Evolutionary conservation across 768 basidiomycete genomes (phyloP).

Genomic region (Podaxis sp.): DNA sequence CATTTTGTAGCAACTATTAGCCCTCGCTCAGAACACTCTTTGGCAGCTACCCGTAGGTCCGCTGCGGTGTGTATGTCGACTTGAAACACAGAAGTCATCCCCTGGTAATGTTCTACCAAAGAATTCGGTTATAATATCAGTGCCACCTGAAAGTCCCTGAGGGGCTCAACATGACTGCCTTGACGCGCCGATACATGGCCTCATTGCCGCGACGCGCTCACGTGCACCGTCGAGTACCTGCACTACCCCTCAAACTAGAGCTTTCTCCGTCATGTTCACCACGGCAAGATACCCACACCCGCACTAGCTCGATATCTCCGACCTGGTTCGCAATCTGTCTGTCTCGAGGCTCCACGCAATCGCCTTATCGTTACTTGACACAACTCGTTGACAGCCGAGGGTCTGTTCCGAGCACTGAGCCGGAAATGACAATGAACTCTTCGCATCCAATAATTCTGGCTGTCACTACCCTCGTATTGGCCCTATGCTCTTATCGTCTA

Average conservation of each 20-base stretch:
- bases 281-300: neutral
- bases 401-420: neutral
- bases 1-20: constrained; percentile 75
- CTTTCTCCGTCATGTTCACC: neutral
- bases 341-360: neutral
- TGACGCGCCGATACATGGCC: constrained; percentile 20
- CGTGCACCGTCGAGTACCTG: neutral
- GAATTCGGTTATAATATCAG: neutral
- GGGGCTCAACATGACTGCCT: neutral
- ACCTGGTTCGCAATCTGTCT: neutral
- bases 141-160: neutral
- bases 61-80: constrained; percentile 54
- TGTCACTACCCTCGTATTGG: neutral
- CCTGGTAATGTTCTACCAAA: neutral
- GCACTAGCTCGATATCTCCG: neutral
- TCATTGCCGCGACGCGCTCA: constrained; percentile 1
- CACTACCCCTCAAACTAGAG: neutral
- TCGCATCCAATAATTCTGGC: neutral
- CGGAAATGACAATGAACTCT: constrained; percentile 1
- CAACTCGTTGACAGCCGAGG: neutral
- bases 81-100: constrained; percentile 15
- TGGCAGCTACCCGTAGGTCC: constrained; percentile 60
- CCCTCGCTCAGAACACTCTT: constrained; percentile 75
- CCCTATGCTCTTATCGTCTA: constrained; percentile 28
- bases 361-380: neutral